phyloP scores from a whole-genome alignment of 805 yeast species.

The Wickerhamia fluorescens region DNA sequence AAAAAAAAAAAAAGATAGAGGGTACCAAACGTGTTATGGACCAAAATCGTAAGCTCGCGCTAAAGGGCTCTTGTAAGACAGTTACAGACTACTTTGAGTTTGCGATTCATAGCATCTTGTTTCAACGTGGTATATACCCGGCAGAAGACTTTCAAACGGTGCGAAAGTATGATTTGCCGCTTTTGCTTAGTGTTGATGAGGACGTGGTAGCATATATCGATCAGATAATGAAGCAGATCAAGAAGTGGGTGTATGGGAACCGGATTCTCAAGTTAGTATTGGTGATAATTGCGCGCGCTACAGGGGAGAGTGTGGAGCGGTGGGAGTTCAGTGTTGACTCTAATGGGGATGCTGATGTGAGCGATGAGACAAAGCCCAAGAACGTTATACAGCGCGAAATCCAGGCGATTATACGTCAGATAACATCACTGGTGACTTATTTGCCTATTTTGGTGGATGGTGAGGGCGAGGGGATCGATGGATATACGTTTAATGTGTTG shows the following conservation, averaged over 20 bases:
- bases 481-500: constrained; percentile 74
- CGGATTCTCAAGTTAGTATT: constrained; percentile 62
- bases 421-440: constrained; percentile 81
- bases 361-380: constrained; percentile 21
- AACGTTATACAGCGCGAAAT: constrained; percentile 64
- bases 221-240: constrained; percentile 55
- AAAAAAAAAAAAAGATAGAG: no score
- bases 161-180: constrained; percentile 69
- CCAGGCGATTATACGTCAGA: constrained; percentile 81
- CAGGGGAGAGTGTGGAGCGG: constrained; percentile 65
- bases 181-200: constrained; percentile 66
- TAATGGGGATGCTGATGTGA: constrained; percentile 7
- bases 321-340: constrained; percentile 77
- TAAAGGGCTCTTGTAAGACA: constrained; percentile 71
- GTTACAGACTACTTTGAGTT: constrained; percentile 83
- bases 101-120: constrained; percentile 72
- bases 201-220: constrained; percentile 67
- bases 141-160: constrained; percentile 76
- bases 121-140: constrained; percentile 87
- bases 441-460: constrained; percentile 57
- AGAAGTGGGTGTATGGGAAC: constrained; percentile 66
- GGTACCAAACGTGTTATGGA: no score
- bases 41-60: constrained; percentile 44
- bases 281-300: constrained; percentile 62
- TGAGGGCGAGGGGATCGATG: constrained; percentile 21